Conservation (phyloP, 2,329 filamentous ascomycete species). For the Apiospora phragmitis region DNA sequence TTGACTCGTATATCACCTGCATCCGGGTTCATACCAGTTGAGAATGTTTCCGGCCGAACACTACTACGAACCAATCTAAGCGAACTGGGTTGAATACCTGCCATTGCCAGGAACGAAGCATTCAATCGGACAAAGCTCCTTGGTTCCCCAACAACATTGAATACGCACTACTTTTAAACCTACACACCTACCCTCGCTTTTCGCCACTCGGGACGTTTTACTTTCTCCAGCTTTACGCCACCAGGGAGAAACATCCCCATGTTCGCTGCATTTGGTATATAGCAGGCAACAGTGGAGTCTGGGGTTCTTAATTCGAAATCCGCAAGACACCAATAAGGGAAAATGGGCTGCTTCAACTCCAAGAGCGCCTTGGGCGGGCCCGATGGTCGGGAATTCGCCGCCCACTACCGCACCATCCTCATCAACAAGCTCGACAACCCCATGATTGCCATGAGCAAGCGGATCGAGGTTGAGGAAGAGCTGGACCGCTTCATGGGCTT, state of each 20-base stretch:
- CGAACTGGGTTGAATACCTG: not conserved
- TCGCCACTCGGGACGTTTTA: not conserved
- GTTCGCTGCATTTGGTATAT: no score
- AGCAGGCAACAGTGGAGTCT: no score
- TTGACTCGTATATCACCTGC: not conserved
- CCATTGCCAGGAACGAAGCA: not conserved
- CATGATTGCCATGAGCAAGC: constrained; percentile 19
- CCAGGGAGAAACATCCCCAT: no score
- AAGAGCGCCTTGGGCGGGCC: not conserved
- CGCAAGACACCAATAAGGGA: not conserved
- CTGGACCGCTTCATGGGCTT: constrained; percentile 23
- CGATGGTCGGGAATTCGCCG: not conserved
- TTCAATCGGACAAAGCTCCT: not conserved
- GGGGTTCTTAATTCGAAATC: not conserved
- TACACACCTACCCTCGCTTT: not conserved
- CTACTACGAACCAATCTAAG: not conserved
- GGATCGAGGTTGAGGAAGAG: constrained; percentile 4
- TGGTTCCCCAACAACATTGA: not conserved
- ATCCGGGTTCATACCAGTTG: not conserved
- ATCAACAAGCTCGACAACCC: constrained; percentile 44
- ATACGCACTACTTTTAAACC: not conserved
- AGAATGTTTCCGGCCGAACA: not conserved
- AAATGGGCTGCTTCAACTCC: not conserved
- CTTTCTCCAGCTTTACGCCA: not conserved
- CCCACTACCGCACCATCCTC: constrained; percentile 33